Conservation (phyloP, 441 rosid genomes). For the Rhodomyrtus psidioides region DNA sequence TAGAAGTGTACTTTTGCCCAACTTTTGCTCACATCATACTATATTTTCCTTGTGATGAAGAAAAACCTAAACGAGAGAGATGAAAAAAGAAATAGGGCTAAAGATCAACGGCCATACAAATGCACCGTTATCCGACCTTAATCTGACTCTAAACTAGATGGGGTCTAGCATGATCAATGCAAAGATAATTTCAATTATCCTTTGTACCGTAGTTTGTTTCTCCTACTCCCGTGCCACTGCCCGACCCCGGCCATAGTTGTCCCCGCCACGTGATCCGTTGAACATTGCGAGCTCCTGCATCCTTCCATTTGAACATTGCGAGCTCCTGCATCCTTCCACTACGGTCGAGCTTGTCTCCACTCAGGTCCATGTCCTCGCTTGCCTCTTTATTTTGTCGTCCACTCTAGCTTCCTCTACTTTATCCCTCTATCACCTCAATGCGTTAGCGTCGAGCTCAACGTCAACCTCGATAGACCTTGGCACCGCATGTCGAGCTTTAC, state of each 20-base stretch:
- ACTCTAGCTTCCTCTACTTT: background rate
- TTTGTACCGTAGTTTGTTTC: background rate
- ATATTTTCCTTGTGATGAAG: background rate
- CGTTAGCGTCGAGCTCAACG: background rate
- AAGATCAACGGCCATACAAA: background rate
- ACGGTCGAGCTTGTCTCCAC: background rate
- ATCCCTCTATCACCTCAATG: background rate
- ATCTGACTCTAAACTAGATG: background rate
- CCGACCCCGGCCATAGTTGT: background rate
- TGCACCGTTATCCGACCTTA: background rate
- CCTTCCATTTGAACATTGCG: background rate
- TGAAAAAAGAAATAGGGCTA: background rate
- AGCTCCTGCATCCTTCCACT: background rate
- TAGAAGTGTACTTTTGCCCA: too few relatives aligned
- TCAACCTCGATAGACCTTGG: background rate
- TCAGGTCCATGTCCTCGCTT: background rate
- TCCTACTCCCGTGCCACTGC: background rate
- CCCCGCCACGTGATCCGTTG: background rate
- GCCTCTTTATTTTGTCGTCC: background rate
- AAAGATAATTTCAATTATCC: background rate
- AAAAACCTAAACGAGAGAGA: background rate
- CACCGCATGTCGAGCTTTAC: background rate
- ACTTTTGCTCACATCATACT: background rate
- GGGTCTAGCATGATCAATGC: background rate
- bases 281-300: background rate